Evolutionary conservation across 2,329 filamentous ascomycete species (phyloP), one percentile per base, ranked within the genome.

Genomic region (Beauveria pseudobassiana): DNA sequence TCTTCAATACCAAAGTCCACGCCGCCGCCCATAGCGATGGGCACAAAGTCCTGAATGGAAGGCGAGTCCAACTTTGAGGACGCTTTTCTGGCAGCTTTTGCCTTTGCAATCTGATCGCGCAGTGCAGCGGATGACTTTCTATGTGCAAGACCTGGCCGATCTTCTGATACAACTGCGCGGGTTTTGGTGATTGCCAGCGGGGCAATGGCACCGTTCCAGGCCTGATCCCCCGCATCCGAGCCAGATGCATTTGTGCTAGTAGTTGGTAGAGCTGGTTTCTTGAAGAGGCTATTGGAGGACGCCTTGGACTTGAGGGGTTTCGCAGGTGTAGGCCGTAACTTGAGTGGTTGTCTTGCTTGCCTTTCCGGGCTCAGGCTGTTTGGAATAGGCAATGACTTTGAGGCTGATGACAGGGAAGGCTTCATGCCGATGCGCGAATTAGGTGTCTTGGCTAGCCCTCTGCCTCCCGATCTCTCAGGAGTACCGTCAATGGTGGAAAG

Each of bases 21-120:
- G 0, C 70, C 69, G 50, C 67, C 69, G 48, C 81, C 82, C 0
- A 77, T 76, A 0, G 82, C 77, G 14, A 82, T 68, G 1, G 82
- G 74, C 0, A 78, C 72, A 0, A 73, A 53, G 42, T 70, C 67
- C 5, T 65, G 51, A 4, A 18, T 24, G 7, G 46, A 57, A 28
- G 51, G 34, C 30, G 48, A 18, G 1, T 62, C 51, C 26, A 9
- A 50, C 63, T 34, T 64, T 59, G 9, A 53, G 63, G 77, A 76
- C 12, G 83, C 86, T 64, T 86, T 83, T 62, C 85, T 88, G 2
- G 91, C 90, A 2, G 92, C 92, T 71, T 93, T 96, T 1, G 95
- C 93, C 68, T 93, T 93, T 43, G 93, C 91, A 65, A 98, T 97
- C 59, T 95, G 93, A 57, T 97, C 91, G 40, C 95, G 86, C 16